Base-by-base conservation (phyloP, 805 yeast species). In the Zygosaccharomyces pseudorouxii region DNA sequence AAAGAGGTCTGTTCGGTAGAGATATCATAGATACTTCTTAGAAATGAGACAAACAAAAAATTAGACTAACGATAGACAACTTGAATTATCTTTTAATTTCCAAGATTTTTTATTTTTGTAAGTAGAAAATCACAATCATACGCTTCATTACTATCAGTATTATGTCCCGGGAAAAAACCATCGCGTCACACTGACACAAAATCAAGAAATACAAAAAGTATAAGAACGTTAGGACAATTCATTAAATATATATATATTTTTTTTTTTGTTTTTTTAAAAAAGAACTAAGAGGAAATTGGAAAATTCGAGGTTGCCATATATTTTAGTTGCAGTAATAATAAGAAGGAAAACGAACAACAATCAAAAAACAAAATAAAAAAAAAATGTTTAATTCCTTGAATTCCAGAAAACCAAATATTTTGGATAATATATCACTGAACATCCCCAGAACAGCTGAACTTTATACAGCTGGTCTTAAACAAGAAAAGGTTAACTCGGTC, bases 1-100 rank as follows among this genome's bases (percentile, higher is more conserved):
- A 80, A 64, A 75, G 86, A 68, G 80, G 80, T 45, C 61, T 76
- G 39, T 76, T 76, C 53, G 80, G 80, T 16, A 75, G 80, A 67
- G 79, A 75, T 55, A 69, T 75, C 47, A 63, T 70, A 47, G 65
- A 67, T 37, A 51, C 55, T 10, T 50, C 45, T 18, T 51, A 23
- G 40, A 33, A 16, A n/a, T 29, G 4, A 12, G 22, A 35, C 16
- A 7, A 18, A 33, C 14, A 14, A 18, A 33, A 16, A 14, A n/a
- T 14, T 31, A 18, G 19, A 33, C 20, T n/a, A 33, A 14, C 16
- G 20, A 16, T 18, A 4, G 7, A 33, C 19, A 14, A 18, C 9
- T 8, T 31, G 16, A n/a, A 31, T 3, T 31, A 31, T 31, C 18
- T 9, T 31, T 31, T n/a, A n/a, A 4, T 12, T 33, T 33, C 19